Evolutionary conservation across 352 stramenopile species (phyloP), one percentile per base, ranked within the genome.

Genomic region (Phytophthora rubi): DNA sequence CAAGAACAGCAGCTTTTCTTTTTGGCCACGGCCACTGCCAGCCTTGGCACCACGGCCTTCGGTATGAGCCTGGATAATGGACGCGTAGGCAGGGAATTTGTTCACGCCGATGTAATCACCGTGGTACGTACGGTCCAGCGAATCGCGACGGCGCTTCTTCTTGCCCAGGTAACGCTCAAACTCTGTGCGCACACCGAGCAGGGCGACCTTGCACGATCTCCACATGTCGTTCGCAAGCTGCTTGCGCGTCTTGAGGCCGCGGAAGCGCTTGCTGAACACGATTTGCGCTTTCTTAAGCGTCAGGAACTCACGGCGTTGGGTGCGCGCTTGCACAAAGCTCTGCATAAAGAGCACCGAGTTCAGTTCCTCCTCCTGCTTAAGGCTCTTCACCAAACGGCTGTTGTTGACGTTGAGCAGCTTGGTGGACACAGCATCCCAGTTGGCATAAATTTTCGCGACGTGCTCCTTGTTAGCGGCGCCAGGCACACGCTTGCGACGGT

Each of bases 131-230:
- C 85, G 86, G 64, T 95, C 88, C 3, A 95, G 73, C 53, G 88
- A 87, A 75, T 94, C 80, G 60, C 88, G 86, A 55, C 88, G 86
- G 59, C 88, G 88, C 77, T 94, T 94, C 75, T 95, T 95, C 82
- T 94, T 86, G 65, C 86, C 85, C 39, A 92, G 65, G 67, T 90
- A 95, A 21, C 85, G 85, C 78, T 95, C 88, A 52, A 95, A 95
- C 60, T 94, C 88, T 6, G 86, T 93, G 37, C 88, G 86, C 48
- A 95, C 85, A 26, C 88, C 88, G 18, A 95, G 70, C 45, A 94
- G 70, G 26, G 83, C 88, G 45, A 88, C 73, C 67, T 90, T 90
- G 75, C 86, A 94, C 49, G 82, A 86, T 52, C 67, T 72, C 83
- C 82, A 92, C 78, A 91, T 81, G 30, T 89, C 77, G 18, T 70